Percentiles rank a stretch among this genome's conserved stretches.
Conservation (phyloP, 257 asterid genomes). For the Asclepias syriaca region DNA sequence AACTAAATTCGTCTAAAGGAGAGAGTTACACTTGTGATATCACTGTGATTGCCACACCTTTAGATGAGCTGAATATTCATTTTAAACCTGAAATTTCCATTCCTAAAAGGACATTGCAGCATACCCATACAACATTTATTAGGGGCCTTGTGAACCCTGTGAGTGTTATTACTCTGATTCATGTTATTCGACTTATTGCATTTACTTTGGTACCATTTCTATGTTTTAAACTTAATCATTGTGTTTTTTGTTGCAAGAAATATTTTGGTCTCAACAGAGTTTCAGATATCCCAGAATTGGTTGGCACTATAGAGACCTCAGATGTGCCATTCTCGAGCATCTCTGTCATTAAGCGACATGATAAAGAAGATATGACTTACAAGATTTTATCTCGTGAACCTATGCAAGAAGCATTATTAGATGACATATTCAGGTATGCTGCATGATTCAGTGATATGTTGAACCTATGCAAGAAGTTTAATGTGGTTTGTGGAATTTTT, state of each 20-base stretch:
- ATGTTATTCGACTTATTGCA: background rate
- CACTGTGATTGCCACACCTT: slow-evolving; percentile 87
- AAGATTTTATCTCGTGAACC: slow-evolving; percentile 81
- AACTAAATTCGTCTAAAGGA: slow-evolving; percentile 75
- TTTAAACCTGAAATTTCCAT: slow-evolving; percentile 66
- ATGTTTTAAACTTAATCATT: background rate
- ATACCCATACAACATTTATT: slow-evolving; percentile 82
- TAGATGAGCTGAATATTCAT: slow-evolving; percentile 71
- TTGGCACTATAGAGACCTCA: slow-evolving; percentile 75
- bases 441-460: background rate
- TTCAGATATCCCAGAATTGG: slow-evolving; percentile 74
- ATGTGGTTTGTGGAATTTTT: background rate
- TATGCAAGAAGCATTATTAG: slow-evolving; percentile 62
- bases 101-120: slow-evolving; percentile 85
- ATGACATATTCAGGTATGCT: slow-evolving; percentile 65
- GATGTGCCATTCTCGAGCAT: slow-evolving; percentile 88
- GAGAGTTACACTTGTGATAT: slow-evolving; percentile 63
- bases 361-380: slow-evolving; percentile 63
- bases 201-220: background rate
- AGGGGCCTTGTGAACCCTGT: slow-evolving; percentile 89
- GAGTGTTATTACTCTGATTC: slow-evolving; percentile 27
- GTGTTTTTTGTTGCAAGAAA: slow-evolving; percentile 37
- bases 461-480: background rate
- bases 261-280: slow-evolving; percentile 64
- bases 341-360: slow-evolving; percentile 56